Evolutionary conservation across 371 early-diverging fungal genomes (phyloP), one percentile per base, ranked within the genome.

Genomic region (Mortierella polycephala): DNA sequence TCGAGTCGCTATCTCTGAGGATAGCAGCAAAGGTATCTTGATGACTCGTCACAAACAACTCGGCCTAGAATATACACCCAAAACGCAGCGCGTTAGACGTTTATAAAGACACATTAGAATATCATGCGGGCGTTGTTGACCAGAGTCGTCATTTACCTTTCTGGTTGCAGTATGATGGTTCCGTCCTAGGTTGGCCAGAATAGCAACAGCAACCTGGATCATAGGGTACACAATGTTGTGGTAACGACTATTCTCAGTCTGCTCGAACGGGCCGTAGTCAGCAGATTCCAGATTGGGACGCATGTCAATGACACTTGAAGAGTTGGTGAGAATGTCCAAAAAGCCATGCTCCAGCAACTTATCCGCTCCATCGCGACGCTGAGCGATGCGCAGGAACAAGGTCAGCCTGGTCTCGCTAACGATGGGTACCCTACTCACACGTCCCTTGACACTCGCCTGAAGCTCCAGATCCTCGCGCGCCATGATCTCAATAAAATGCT

Each of bases 321-420:
- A 90, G 66, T 92, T 92, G 23, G 92, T 83, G 20, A 98, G 85
- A 12, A 87, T 87, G 54, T 96, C 97, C 41, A 96, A 71, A 18
- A 96, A 81, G 1, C 93, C 92, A 67, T 87, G 86, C 23, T 93
- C 93, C 18, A 93, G 60, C 20, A 98, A 82, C 57, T 87, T 84
- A 51, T 91, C 89, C 0, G 94, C 91, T 13, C 96, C 96, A n/a
- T 91, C 90, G 11, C 83, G 75, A 42, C 86, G 83, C 74, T 91
- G 89, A 0, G 95, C 88, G 60, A 98, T 74, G 11, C 94, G 88
- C 51, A 95, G 80, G 65, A 97, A 87, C 53, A 98, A 82, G 2
- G 90, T 82, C 91, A 96, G 88, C 81, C 93, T 94, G n/a, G 92
- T 82, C 71, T 96, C 93, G 76, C 91, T 95, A 40, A 96, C 87